phyloP scores from a whole-genome alignment of 371 early-diverging fungal species.

The Blakeslea trispora region DNA sequence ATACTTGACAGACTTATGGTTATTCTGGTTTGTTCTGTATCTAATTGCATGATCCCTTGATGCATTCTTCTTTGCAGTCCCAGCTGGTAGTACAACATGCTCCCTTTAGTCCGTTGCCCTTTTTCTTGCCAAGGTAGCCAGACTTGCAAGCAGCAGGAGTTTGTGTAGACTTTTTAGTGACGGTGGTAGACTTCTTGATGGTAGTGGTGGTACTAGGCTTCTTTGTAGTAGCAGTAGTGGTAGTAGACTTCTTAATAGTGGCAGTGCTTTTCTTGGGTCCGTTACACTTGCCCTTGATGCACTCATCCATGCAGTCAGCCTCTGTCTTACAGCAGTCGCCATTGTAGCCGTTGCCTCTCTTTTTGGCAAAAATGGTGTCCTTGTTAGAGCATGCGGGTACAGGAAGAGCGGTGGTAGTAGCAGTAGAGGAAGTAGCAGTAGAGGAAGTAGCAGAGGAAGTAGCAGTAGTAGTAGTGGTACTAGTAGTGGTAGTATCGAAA shows the following conservation, averaged over 20 bases:
- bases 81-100: constrained; percentile 11
- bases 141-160: neutral
- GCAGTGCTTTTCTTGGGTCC: neutral
- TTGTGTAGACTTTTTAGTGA: neutral
- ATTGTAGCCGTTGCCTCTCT: constrained; percentile 9
- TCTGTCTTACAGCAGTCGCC: constrained; percentile 4
- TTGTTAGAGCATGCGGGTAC: neutral
- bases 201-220: neutral
- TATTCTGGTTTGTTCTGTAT: neutral
- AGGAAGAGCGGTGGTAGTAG: neutral
- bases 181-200: neutral
- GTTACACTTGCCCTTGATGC: constrained; percentile 6
- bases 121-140: constrained; percentile 3
- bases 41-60: constrained; percentile 8
- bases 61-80: constrained; percentile 16
- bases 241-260: neutral
- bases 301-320: constrained; percentile 6
- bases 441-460: no score
- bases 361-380: neutral
- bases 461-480: no score
- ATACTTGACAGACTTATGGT: no score
- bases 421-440: neutral
- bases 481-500: no score
- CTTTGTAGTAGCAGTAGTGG: no score
- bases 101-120: constrained; percentile 2